Percentiles rank a stretch among this genome's conserved stretches.
These are phyloP conservation scores for Yamadazyma epiphylla DNA, from an alignment of 1,139 yeast species.

Conservation along the genomic window DNA sequence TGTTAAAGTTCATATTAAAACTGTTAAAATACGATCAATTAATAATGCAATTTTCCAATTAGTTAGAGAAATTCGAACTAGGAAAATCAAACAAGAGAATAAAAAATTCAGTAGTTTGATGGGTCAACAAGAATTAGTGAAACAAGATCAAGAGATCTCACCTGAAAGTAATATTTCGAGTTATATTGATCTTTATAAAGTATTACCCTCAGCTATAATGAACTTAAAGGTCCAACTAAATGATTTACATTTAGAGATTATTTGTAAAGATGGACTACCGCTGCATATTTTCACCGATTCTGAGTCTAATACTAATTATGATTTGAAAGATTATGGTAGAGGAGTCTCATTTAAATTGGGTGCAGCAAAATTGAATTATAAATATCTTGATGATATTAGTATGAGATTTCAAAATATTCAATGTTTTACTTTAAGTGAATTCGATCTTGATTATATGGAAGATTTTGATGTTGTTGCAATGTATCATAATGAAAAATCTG, in stretches of 20 bases:
- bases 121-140: conserved; percentile 4
- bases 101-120: conserved; percentile 17
- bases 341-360: conserved; percentile 32
- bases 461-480: conserved; percentile 32
- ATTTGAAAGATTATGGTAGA: conserved; percentile 37
- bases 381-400: conserved; percentile 18
- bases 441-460: conserved; percentile 29
- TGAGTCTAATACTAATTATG: conserved; percentile 20
- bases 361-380: conserved; percentile 21
- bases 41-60: conserved; percentile 38
- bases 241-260: conserved; percentile 30
- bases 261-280: conserved; percentile 44
- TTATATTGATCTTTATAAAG: conserved; percentile 24
- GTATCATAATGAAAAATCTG: conserved; percentile 19
- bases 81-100: conserved; percentile 23
- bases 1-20: conserved; percentile 24
- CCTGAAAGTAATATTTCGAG: not conserved
- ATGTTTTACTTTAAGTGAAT: conserved; percentile 39
- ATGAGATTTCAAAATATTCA: conserved; percentile 20
- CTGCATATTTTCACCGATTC: conserved; percentile 25
- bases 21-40: conserved; percentile 29
- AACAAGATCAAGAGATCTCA: conserved; percentile 1
- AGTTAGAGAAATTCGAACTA: conserved; percentile 31
- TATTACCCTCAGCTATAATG: conserved; percentile 27
- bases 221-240: conserved; percentile 24